These are phyloP conservation scores for Kalanchoe fedtschenkoi DNA, from an alignment of 164 flowering plant species.

Conservation along the genomic window DNA sequence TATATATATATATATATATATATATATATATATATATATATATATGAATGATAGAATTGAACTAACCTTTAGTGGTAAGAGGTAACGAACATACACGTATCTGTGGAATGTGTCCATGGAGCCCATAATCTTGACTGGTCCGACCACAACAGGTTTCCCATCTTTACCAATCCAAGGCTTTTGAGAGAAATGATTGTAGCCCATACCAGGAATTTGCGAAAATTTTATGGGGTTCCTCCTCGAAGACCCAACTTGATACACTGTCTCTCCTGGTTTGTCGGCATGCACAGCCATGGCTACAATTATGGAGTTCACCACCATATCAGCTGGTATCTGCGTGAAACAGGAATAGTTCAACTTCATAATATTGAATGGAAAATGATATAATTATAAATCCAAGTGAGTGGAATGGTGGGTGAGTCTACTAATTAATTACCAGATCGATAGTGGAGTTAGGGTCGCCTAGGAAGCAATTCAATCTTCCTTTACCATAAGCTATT, in stretches of 20 bases:
- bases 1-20: too few relatives aligned
- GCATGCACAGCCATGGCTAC: conserved; percentile 14
- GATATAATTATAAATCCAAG: too few relatives aligned
- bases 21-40: not conserved
- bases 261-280: not conserved
- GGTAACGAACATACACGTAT: conserved; percentile 39
- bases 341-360: too few relatives aligned
- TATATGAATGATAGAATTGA: too few relatives aligned
- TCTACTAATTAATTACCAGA: conserved; percentile 20
- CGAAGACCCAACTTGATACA: conserved; percentile 28
- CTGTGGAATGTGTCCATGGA: conserved; percentile 34
- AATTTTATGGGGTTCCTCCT: conserved; percentile 16
- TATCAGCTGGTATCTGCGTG: conserved; percentile 22
- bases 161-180: conserved; percentile 43
- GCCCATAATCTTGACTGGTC: conserved; percentile 14
- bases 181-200: conserved; percentile 14
- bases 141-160: conserved; percentile 42
- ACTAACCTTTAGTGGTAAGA: conserved; percentile 48
- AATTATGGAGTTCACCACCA: conserved; percentile 15
- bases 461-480: conserved; percentile 20
- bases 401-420: too few relatives aligned
- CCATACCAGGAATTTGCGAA: conserved; percentile 6
- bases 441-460: conserved; percentile 16
- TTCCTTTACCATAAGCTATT: conserved; percentile 29
- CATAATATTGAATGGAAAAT: too few relatives aligned